Evolutionary conservation across 129 eudicot genomes (phyloP), one percentile per base, ranked within the genome.

Genomic region (Dittrichia graveolens): DNA sequence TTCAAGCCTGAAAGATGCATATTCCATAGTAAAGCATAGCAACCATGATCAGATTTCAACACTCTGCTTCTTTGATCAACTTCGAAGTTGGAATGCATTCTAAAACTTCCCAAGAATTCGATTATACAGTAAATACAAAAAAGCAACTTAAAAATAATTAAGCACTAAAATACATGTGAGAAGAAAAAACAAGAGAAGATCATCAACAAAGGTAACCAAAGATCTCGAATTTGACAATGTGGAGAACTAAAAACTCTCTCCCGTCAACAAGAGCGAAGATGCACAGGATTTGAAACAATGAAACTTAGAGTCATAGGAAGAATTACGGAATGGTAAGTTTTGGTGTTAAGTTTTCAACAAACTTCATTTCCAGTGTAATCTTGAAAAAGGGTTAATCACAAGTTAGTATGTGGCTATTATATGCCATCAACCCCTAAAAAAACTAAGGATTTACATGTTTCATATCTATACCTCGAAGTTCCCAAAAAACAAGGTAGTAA

Each of bases 1-100:
- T 79, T 95, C 99, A 31, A 95, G 96, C 99, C 99, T 95, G 77
- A 43, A 59, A 70, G 47, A 44, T 7, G 24, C 47, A 55, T 12
- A 58, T 53, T 14, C 42, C 65, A 57, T 12, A 9, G 40, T 59
- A 49, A 77, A 66, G 59, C 41, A 42, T 9, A 19, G 61, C 3
- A 11, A 24, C 39, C 38, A 47, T 45, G 37, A 53, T 15, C 40
- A 18, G 31, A 45, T 59, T 65, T 15, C 7, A 52, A 67, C 40
- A 61, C 47, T 24, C 65, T 11, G 55, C 55, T 40, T 63, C 65
- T 60, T 46, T 19, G 41, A 74, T 34, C 43, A 65, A 7, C 7
- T 47, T 62, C 12, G 16, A 74, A 49, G 39, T 34, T 34, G 6
- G 18, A 8, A 38, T 4, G 37, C 34, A n/a, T 41, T 74, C 34